A percentile compares a stretch with the other conserved stretches of the same genome.
Evolutionary conservation across 164 flowering plant genomes (phyloP).

Genomic region (Chloranthus sessilifolius): DNA sequence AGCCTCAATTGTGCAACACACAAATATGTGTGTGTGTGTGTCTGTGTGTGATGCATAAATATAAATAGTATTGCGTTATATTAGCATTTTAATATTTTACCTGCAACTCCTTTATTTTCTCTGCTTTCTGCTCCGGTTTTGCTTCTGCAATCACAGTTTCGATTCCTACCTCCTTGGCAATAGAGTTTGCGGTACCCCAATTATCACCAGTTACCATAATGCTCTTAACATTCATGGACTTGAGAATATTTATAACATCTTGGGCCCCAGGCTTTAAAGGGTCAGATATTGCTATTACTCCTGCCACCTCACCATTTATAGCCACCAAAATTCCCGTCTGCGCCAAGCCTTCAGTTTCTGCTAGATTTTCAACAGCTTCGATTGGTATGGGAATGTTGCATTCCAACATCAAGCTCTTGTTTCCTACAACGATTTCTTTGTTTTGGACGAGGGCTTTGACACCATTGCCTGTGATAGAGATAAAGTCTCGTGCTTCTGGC

Average conservation of each 20-base stretch:
- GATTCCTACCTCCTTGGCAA: constrained; percentile 75
- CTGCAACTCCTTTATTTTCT: constrained; percentile 73
- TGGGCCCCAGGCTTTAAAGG: constrained; percentile 75
- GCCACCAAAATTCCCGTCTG: constrained; percentile 79
- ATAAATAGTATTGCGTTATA: too few relatives aligned
- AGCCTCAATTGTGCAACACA: too few relatives aligned
- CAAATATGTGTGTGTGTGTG: too few relatives aligned
- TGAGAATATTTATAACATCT: constrained; percentile 69
- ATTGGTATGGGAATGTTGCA: constrained; percentile 37
- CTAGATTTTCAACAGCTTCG: constrained; percentile 58
- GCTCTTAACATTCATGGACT: constrained; percentile 65
- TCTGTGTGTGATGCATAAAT: too few relatives aligned
- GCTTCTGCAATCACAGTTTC: constrained; percentile 77
- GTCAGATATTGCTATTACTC: constrained; percentile 73
- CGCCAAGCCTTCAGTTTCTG: constrained; percentile 62
- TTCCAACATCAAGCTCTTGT: constrained; percentile 65
- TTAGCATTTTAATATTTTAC: constrained; percentile 18
- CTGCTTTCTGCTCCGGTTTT: constrained; percentile 78
- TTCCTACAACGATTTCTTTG: constrained; percentile 71
- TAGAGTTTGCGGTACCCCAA: constrained; percentile 82
- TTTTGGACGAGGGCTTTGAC: constrained; percentile 58
- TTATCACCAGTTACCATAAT: constrained; percentile 94
- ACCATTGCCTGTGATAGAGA: constrained; percentile 67
- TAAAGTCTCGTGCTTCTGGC: constrained; percentile 58
- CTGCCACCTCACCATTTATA: constrained; percentile 47